Conservation (phyloP, 257 asterid species). For the Forsythia suspensa region DNA sequence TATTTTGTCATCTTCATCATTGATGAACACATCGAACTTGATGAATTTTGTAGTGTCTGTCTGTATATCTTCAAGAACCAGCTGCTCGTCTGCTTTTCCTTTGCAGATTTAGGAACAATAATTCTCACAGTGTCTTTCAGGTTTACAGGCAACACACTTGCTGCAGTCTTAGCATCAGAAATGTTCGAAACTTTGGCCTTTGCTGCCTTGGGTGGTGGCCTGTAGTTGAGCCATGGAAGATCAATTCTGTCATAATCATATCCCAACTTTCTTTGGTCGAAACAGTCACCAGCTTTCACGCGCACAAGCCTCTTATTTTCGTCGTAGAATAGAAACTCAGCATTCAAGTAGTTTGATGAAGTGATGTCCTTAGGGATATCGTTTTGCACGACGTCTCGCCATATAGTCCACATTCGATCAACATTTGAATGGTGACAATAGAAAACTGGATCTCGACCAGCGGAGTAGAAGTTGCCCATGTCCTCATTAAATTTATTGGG, state of each 20-base stretch:
- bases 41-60: conserved; percentile 29
- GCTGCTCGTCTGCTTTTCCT: conserved; percentile 34
- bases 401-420: conserved; percentile 67
- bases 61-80: conserved; percentile 31
- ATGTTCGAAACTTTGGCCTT: conserved; percentile 18
- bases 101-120: conserved; percentile 31
- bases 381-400: conserved; percentile 30
- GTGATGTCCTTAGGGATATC: conserved; percentile 31
- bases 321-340: conserved; percentile 54
- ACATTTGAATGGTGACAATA: conserved; percentile 63
- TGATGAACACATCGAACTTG: conserved; percentile 51
- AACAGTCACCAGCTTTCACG: conserved; percentile 35
- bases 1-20: conserved; percentile 46
- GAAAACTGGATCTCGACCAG: conserved; percentile 56
- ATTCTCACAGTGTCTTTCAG: conserved; percentile 28
- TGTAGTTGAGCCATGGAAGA: conserved; percentile 44
- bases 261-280: conserved; percentile 37
- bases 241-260: conserved; percentile 36
- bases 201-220: conserved; percentile 27
- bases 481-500: conserved; percentile 31
- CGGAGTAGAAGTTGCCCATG: conserved; percentile 68
- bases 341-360: conserved; percentile 39
- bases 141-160: conserved; percentile 34
- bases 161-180: conserved; percentile 9
- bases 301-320: conserved; percentile 40